Evolutionary conservation across 352 stramenopile genomes (phyloP).

Genomic region (Hyaloperonospora arabidopsidis): DNA sequence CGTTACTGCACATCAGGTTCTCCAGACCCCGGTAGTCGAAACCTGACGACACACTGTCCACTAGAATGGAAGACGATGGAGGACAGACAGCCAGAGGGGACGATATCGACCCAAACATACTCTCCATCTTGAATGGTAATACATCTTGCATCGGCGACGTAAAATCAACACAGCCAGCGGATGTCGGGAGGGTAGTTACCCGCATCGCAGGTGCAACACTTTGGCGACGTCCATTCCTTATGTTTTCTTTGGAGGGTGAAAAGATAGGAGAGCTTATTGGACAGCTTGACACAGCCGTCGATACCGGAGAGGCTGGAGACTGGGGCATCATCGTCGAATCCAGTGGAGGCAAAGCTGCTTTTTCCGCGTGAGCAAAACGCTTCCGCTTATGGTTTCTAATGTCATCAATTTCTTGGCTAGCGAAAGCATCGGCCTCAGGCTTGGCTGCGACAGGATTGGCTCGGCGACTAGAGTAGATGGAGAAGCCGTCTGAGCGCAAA

Average conservation of each 20-base stretch:
- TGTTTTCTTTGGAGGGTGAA: constrained; percentile 36
- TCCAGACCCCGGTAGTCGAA: constrained; percentile 38
- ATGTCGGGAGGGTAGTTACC: constrained; percentile 7
- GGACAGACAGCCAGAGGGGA: constrained; percentile 23
- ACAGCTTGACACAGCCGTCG: constrained; percentile 30
- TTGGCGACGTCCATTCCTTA: constrained; percentile 16
- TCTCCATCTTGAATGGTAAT: constrained; percentile 34
- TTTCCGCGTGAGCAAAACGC: constrained; percentile 22
- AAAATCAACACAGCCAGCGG: constrained; percentile 31
- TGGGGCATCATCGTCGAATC: constrained; percentile 20
- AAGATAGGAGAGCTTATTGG: constrained; percentile 28
- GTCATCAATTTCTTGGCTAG: constrained; percentile 34
- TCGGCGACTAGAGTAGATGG: constrained; percentile 71
- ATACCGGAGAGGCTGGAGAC: constrained; percentile 27
- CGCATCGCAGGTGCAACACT: constrained; percentile 12
- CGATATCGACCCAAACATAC: constrained; percentile 23
- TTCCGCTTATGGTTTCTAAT: constrained; percentile 56
- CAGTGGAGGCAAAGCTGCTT: constrained; percentile 14
- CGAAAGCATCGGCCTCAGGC: constrained; percentile 45
- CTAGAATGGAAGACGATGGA: constrained; percentile 23
- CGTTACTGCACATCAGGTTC: constrained; percentile 27
- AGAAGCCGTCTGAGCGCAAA: constrained; percentile 66
- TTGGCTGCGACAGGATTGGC: constrained; percentile 56
- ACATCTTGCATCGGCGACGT: constrained; percentile 24
- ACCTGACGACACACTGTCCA: constrained; percentile 26